These are phyloP conservation scores for Alnus glutinosa DNA, from an alignment of 306 rosid species.

Conservation along the genomic window DNA sequence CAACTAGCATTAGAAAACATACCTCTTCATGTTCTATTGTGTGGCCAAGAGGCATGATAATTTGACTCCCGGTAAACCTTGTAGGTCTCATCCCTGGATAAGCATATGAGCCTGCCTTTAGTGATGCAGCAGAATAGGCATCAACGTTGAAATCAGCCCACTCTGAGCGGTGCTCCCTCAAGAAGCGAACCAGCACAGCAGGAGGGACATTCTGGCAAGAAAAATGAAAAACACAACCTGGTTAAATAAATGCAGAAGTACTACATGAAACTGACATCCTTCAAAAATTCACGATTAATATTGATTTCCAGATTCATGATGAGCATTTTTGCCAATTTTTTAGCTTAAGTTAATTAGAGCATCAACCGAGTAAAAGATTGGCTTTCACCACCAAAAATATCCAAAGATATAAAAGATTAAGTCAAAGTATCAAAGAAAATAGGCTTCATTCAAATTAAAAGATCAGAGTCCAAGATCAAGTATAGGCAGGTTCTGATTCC, in stretches of 20 bases:
- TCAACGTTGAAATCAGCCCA: conserved; percentile 99
- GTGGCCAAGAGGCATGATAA: conserved; percentile 97
- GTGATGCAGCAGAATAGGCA: conserved; percentile 79
- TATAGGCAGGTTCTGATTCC: background rate
- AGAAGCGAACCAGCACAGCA: conserved; percentile 85
- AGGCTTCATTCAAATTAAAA: background rate
- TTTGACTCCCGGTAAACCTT: conserved; percentile 92
- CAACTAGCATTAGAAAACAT: background rate
- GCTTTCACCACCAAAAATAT: background rate
- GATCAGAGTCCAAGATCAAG: background rate
- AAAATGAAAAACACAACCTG: conserved; percentile 2
- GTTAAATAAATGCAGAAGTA: background rate
- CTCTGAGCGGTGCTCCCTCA: conserved; percentile 97
- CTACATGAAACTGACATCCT: background rate
- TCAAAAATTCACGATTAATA: background rate
- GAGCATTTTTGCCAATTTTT: background rate
- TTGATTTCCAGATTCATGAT: background rate
- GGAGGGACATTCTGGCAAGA: conserved; percentile 83
- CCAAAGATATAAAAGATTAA: background rate
- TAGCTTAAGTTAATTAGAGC: background rate
- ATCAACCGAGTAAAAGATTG: background rate
- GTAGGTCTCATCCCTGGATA: conserved; percentile 93
- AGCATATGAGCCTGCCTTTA: conserved; percentile 74
- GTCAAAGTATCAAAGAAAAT: background rate
- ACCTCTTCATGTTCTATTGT: conserved; percentile 97